phyloP scores from a whole-genome alignment of 441 rosid genomes.

The Gossypium davidsonii region DNA sequence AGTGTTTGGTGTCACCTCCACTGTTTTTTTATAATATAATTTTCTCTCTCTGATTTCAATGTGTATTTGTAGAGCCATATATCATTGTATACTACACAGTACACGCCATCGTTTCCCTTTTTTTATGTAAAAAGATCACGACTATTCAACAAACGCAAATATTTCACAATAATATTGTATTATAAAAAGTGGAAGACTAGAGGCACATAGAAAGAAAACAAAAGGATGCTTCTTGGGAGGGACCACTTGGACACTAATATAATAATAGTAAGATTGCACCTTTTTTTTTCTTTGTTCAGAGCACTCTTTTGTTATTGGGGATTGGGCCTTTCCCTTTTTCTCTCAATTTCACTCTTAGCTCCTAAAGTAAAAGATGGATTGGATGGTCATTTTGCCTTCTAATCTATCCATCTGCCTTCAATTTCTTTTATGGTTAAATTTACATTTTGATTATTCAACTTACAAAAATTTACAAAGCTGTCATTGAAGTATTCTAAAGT shows the following conservation, averaged over 20 bases:
- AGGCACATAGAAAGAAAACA: not conserved
- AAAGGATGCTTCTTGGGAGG: not conserved
- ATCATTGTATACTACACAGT: not conserved
- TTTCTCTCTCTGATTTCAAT: not conserved
- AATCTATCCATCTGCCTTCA: not conserved
- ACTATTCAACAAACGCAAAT: not conserved
- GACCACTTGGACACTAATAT: not conserved
- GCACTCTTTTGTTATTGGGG: not conserved
- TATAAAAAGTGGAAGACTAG: not conserved
- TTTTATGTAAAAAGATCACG: not conserved
- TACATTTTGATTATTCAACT: too few relatives aligned
- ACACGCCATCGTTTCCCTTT: not conserved
- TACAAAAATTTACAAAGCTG: too few relatives aligned
- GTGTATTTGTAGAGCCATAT: not conserved
- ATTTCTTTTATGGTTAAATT: not conserved
- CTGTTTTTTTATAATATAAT: not conserved
- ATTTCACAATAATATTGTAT: not conserved
- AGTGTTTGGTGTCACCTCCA: conserved; percentile 3
- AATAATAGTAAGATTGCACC: not conserved
- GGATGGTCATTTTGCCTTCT: not conserved
- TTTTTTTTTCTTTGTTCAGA: not conserved
- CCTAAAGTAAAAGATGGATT: not conserved
- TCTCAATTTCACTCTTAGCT: not conserved
- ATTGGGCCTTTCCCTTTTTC: not conserved
- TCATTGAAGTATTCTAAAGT: too few relatives aligned